Conservation (phyloP, 2,329 filamentous ascomycete species). For the Diaporthe capsici region DNA sequence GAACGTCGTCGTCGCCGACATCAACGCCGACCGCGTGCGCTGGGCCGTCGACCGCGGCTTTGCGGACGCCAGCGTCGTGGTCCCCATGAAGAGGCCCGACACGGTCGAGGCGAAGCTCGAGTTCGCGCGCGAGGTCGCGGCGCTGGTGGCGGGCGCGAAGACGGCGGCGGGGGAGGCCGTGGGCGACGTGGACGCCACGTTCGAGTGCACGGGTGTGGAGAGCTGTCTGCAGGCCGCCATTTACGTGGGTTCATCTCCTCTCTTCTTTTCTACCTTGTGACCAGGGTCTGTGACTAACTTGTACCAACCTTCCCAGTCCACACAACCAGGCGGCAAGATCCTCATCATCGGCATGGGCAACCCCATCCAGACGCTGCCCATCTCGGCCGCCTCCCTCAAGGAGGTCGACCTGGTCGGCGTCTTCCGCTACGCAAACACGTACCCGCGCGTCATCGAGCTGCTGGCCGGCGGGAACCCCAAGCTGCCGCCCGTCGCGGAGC, state of each 20-base stretch:
- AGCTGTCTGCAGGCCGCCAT: conserved; percentile 82
- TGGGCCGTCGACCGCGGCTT: conserved; percentile 71
- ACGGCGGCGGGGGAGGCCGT: conserved; percentile 60
- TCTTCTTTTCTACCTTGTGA: neutral
- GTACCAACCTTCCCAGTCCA: conserved; percentile 55
- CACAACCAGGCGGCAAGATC: conserved; percentile 77
- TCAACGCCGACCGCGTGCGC: conserved; percentile 67
- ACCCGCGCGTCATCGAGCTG: conserved; percentile 68
- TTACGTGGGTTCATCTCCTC: conserved; percentile 62
- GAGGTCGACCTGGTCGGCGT: conserved; percentile 81
- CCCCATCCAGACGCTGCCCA: conserved; percentile 77
- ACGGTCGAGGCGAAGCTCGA: conserved; percentile 67
- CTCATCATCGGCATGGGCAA: conserved; percentile 82
- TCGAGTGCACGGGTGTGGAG: conserved; percentile 86
- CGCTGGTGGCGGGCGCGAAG: conserved; percentile 52
- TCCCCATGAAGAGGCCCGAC: conserved; percentile 63
- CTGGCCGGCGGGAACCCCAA: conserved; percentile 62
- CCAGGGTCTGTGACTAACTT: neutral
- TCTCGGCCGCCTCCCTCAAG: conserved; percentile 76
- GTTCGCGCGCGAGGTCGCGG: conserved; percentile 65
- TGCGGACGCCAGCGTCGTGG: conserved; percentile 66
- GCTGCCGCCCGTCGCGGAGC: conserved; percentile 75
- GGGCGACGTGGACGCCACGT: conserved; percentile 76
- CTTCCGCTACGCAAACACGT: conserved; percentile 83
- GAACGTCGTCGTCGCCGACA: conserved; percentile 68